Conservation (phyloP, 2,329 filamentous ascomycete species). For the Aspergillus pseudotamarii region DNA sequence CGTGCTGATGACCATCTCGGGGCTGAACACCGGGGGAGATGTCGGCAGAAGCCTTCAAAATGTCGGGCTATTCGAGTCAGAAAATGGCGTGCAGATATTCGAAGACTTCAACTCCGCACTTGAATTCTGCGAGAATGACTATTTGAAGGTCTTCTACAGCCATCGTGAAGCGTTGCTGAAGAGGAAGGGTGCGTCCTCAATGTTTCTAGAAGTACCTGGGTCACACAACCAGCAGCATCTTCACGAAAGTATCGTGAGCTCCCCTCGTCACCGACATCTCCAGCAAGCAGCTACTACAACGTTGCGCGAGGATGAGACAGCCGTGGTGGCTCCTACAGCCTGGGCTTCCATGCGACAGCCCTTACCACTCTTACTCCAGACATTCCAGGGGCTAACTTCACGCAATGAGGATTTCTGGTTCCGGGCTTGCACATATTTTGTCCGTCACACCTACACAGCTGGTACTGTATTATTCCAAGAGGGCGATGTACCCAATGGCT, state of each 20-base stretch:
- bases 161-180: constrained; percentile 59
- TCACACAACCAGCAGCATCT: constrained; percentile 22
- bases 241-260: constrained; percentile 65
- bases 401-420: constrained; percentile 98
- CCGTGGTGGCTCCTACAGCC: constrained; percentile 59
- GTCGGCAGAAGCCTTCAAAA: constrained; percentile 79
- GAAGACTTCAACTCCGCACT: constrained; percentile 90
- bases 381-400: constrained; percentile 85
- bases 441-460: constrained; percentile 65
- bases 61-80: constrained; percentile 77
- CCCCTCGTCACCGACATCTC: constrained; percentile 77
- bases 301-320: constrained; percentile 64
- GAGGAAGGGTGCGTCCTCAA: constrained; percentile 18
- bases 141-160: constrained; percentile 78
- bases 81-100: constrained; percentile 76
- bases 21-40: constrained; percentile 73
- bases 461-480: constrained; percentile 77
- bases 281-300: constrained; percentile 77
- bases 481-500: constrained; percentile 76
- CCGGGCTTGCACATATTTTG: constrained; percentile 74
- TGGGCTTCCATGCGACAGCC: constrained; percentile 91
- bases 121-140: constrained; percentile 92
- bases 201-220: constrained; percentile 35
- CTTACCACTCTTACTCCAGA: constrained; percentile 85
- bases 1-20: constrained; percentile 80